Evolutionary conservation across 1,284 basidiomycete genomes (phyloP), one percentile per base, ranked within the genome.

Genomic region (Pisolithus thermaeus): DNA sequence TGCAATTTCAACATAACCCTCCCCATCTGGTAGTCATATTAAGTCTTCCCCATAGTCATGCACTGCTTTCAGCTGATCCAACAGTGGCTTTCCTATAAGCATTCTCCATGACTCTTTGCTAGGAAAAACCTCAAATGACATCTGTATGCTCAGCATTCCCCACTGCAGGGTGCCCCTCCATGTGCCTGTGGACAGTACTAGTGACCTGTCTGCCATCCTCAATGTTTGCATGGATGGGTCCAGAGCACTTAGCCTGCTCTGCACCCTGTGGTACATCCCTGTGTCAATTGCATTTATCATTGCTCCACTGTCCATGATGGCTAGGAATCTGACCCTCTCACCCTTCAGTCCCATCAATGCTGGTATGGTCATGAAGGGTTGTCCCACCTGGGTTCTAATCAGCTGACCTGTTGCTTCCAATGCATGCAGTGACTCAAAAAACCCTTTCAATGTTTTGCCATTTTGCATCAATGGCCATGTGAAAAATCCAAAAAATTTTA

Each of bases 131-230:
- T 67, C 59, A 18, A 64, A 61, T 3, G 14, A n/a, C 1, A 46
- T 38, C 22, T 25, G 12, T 1, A 23, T 23, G 6, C 20, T 11
- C 20, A n/a, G 11, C 0, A 1, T 7, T 3, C 54, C 54, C 47
- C 42, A 50, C 12, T 39, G n/a, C 7, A 56, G 14, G 1, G 7
- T 9, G 3, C 28, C n/a, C n/a, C n/a, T n/a, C 28, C 28, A 28
- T 5, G 4, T 37, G 12, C 69, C 69, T 8, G 9, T 40, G 12
- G 62, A 65, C n/a, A 46, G 46, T 14, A 65, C 59, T 2, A 67
- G 22, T 1, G 55, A 52, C 0, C 69, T 61, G 47, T 71, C 59
- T 11, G 67, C 69, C 62, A 70, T 68, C 3, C 56, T 30, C 0
- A 70, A 55, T 1, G 36, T 37, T 14, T 52, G 50, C 0, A 7